phyloP scores from a whole-genome alignment of 1,284 basidiomycete genomes.

The Ustilago nuda region DNA sequence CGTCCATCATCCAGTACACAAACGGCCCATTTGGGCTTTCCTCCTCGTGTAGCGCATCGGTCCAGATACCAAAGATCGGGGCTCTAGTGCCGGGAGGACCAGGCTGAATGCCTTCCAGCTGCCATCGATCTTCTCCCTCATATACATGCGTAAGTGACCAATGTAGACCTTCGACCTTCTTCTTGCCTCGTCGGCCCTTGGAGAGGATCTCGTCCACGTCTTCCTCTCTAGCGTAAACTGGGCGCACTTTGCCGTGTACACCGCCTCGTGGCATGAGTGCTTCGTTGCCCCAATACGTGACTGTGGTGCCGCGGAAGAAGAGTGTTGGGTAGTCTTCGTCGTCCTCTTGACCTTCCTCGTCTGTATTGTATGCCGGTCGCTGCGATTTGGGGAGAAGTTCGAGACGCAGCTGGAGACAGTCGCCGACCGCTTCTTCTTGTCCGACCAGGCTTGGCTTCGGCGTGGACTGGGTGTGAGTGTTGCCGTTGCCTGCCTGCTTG shows the following conservation, averaged over 20 bases:
- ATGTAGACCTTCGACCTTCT: slow-evolving; percentile 44
- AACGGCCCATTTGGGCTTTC: slow-evolving; percentile 50
- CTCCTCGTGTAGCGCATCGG: slow-evolving; percentile 40
- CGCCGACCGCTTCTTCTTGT: slow-evolving; percentile 53
- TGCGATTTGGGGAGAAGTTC: slow-evolving; percentile 48
- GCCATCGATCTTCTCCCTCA: slow-evolving; percentile 57
- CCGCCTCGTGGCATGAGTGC: slow-evolving; percentile 45
- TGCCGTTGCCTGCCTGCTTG: slow-evolving; percentile 5
- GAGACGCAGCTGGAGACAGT: slow-evolving; percentile 53
- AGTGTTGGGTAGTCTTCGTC: slow-evolving; percentile 45
- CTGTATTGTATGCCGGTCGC: slow-evolving; percentile 25
- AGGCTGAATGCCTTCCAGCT: slow-evolving; percentile 50
- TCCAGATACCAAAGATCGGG: slow-evolving; percentile 58
- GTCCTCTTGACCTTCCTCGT: slow-evolving; percentile 36
- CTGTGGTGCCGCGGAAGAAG: slow-evolving; percentile 52
- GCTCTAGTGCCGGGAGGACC: slow-evolving; percentile 49
- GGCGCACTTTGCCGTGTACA: slow-evolving; percentile 45
- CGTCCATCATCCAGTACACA: slow-evolving; percentile 54
- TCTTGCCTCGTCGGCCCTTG: slow-evolving; percentile 21
- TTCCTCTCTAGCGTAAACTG: slow-evolving; percentile 40
- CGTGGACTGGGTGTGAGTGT: neutral
- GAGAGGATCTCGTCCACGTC: slow-evolving; percentile 33
- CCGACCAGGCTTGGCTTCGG: slow-evolving; percentile 34
- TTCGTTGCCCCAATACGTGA: slow-evolving; percentile 48
- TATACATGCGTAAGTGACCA: slow-evolving; percentile 55